These are phyloP conservation scores for Inga laurina DNA, from an alignment of 306 rosid species.

Conservation along the genomic window DNA sequence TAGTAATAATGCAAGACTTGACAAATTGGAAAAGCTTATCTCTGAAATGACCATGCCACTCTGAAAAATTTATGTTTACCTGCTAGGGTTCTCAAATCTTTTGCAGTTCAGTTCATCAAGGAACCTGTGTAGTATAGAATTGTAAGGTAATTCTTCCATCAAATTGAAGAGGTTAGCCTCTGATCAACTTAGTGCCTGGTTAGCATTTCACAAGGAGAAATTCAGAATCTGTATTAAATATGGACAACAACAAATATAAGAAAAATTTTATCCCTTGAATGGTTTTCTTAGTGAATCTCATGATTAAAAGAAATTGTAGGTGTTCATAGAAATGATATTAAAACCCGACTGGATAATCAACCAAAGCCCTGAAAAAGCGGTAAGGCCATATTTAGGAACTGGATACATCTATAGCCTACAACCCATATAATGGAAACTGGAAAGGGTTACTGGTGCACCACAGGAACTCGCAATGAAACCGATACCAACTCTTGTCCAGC, in stretches of 20 bases:
- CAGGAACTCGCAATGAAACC: not conserved
- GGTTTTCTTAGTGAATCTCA: not conserved
- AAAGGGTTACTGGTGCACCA: not conserved
- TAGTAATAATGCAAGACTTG: too few relatives aligned
- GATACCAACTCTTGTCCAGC: not conserved
- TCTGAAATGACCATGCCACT: not conserved
- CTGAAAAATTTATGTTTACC: conserved; percentile 29
- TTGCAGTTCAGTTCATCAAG: conserved; percentile 17
- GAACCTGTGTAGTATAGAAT: not conserved
- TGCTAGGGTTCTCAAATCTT: conserved; percentile 10
- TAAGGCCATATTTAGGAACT: not conserved
- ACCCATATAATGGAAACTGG: not conserved
- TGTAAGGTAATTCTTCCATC: conserved; percentile 18
- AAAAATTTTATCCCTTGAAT: not conserved
- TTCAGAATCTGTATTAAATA: not conserved
- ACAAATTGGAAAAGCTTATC: too few relatives aligned
- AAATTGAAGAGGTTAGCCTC: conserved; percentile 35
- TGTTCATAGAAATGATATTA: not conserved
- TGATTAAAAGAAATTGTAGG: not conserved
- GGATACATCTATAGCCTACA: not conserved
- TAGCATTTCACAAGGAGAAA: conserved; percentile 6
- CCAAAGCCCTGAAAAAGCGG: not conserved
- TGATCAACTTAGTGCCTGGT: conserved; percentile 51
- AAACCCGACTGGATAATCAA: not conserved
- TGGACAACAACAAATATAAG: not conserved